Evolutionary conservation across 352 stramenopile species (phyloP), one percentile per base, ranked within the genome.

Genomic region (Pythium phragmitis): DNA sequence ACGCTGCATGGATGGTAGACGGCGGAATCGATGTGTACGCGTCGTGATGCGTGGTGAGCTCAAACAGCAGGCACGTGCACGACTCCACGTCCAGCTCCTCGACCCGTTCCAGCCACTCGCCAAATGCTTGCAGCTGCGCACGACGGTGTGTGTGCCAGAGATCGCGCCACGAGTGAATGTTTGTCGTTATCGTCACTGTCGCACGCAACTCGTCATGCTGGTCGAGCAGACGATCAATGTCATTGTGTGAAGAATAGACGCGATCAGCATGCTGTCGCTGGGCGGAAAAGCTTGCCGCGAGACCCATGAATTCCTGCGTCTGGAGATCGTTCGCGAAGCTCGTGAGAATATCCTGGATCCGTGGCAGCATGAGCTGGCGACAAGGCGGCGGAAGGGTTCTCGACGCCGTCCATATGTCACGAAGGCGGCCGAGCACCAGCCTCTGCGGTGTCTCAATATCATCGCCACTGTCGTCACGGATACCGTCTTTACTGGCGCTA

Each of bases 241-340:
- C 57, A 26, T 65, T 65, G 26, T 65, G 57, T 1, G 58, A 43
- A 4, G 57, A 57, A 7, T 28, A 65, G 19, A 52, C 16, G 17
- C 37, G 57, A 21, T 57, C 37, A 0, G 37, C 34, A n/a, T 28
- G 26, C 26, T 58, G 47, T 14, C 36, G 46, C 16, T 58, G 36
- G 1, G 46, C 37, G 0, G 48, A 23, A 23, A 54, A 62, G 5
- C 26, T 54, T 3, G 36, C 21, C 16, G 36, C 46, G 14, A 2
- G 9, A 7, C n/a, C 30, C n/a, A 23, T 37, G 26, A 7, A 16
- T 21, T 39, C 2, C 23, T 41, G 26, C 2, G 42, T 17, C 41
- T 54, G 42, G 4, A 62, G 34, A 30, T 53, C 13, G 11, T 53
- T 45, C 14, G 7, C 23, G 30, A 62, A 53, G 8, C 55, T 26